phyloP scores from a whole-genome alignment of 2,329 filamentous ascomycete genomes.

The Diaporthe citri region DNA sequence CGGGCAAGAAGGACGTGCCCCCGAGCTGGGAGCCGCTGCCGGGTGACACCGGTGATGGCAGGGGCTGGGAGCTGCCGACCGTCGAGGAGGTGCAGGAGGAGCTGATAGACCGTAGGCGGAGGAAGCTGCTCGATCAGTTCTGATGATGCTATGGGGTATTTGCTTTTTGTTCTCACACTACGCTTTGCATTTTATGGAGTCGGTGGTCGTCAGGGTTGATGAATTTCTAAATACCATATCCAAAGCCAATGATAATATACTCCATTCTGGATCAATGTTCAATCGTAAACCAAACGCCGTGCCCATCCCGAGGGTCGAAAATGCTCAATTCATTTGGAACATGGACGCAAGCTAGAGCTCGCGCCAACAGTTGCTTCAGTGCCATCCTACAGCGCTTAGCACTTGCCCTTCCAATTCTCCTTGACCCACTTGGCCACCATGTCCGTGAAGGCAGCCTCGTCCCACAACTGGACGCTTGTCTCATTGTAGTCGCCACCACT shows the following conservation, averaged over 20 bases:
- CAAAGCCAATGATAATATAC: neutral
- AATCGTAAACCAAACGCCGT: constrained; percentile 23
- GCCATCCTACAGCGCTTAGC: constrained; percentile 47
- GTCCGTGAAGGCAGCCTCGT: constrained; percentile 67
- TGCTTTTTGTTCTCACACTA: neutral
- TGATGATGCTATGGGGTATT: constrained; percentile 42
- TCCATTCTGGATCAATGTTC: neutral
- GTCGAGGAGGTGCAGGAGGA: constrained; percentile 95
- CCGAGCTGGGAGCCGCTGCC: constrained; percentile 88
- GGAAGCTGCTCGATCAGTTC: constrained; percentile 87
- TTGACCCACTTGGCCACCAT: constrained; percentile 69
- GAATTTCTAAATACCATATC: constrained; percentile 26
- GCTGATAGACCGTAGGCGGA: constrained; percentile 85
- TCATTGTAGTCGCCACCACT: constrained; percentile 63
- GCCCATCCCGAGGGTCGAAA: neutral
- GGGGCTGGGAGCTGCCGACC: constrained; percentile 85
- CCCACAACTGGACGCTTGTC: constrained; percentile 64
- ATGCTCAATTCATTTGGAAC: constrained; percentile 7
- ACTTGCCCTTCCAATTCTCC: constrained; percentile 68
- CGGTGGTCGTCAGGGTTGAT: constrained; percentile 25
- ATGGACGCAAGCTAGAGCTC: neutral
- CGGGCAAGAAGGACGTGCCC: constrained; percentile 63
- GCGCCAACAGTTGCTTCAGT: neutral
- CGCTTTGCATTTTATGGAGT: constrained; percentile 37
- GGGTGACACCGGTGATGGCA: constrained; percentile 86